These are phyloP conservation scores for Globisporangium takayamanum DNA, from an alignment of 352 stramenopile genomes.

Conservation along the genomic window DNA sequence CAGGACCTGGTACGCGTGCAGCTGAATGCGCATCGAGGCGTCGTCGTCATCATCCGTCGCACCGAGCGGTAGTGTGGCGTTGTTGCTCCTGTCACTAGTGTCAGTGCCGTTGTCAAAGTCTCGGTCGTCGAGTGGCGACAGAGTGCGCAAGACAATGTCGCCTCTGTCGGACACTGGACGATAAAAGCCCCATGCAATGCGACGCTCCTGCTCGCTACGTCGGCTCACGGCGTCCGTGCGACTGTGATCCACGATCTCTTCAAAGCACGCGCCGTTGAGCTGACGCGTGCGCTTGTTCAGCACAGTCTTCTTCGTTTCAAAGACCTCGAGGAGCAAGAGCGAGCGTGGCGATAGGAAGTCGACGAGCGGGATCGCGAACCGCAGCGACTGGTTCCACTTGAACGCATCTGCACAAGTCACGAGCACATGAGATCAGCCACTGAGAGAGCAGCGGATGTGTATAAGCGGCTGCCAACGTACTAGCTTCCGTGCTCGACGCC, in stretches of 20 bases:
- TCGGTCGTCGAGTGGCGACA: slow-evolving; percentile 4
- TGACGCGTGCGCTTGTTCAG: slow-evolving; percentile 5
- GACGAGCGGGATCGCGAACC: slow-evolving; percentile 22
- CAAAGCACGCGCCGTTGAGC: slow-evolving; percentile 15
- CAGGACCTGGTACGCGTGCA: slow-evolving; percentile 52
- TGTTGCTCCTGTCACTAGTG: neutral
- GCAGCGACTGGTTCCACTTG: slow-evolving; percentile 42
- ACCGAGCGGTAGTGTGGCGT: neutral
- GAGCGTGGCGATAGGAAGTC: slow-evolving; percentile 33
- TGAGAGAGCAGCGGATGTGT: neutral
- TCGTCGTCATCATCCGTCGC: neutral
- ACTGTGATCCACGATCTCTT: slow-evolving; percentile 11
- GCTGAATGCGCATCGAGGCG: slow-evolving; percentile 26
- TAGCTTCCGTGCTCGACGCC: slow-evolving; percentile 3
- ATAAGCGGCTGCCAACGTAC: slow-evolving; percentile 3
- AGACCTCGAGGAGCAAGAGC: slow-evolving; percentile 50
- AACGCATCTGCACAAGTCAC: slow-evolving; percentile 28
- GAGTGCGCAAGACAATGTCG: slow-evolving; percentile 27
- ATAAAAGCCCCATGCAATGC: slow-evolving; percentile 61
- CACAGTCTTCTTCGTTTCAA: slow-evolving; percentile 23
- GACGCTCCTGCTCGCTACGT: slow-evolving; percentile 10
- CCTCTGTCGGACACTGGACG: slow-evolving; percentile 42
- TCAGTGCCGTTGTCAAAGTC: neutral
- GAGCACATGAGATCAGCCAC: neutral
- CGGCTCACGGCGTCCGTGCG: neutral